Percentiles rank a stretch among this genome's conserved stretches.
phyloP scores from a whole-genome alignment of 2,329 filamentous ascomycete genomes.

The Fusarium sp. region DNA sequence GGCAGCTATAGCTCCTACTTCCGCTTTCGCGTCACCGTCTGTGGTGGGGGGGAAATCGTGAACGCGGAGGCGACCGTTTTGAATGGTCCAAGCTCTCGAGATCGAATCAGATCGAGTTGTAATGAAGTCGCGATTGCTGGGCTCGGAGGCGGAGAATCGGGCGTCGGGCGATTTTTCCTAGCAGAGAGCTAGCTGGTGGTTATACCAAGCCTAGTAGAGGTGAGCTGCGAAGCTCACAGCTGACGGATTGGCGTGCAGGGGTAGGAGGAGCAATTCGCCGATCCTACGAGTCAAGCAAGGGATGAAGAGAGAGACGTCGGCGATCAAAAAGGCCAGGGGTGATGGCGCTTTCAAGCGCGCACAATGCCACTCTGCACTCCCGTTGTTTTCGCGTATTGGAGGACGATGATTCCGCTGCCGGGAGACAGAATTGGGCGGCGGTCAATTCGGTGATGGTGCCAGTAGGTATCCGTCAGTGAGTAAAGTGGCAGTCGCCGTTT shows the following conservation, averaged over 20 bases:
- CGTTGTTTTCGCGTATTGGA: not conserved
- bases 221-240: conserved; percentile 21
- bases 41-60: conserved; percentile 28
- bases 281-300: conserved; percentile 20
- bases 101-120: conserved; percentile 5
- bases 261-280: conserved; percentile 14
- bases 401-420: not conserved
- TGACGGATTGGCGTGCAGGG: conserved; percentile 15
- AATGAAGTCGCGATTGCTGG: conserved; percentile 7
- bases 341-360: conserved; percentile 13
- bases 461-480: not conserved
- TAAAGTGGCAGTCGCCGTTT: conserved; percentile 3
- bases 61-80: conserved; percentile 18
- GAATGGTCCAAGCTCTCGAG: conserved; percentile 16
- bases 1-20: conserved; percentile 12
- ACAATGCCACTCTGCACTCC: conserved; percentile 2
- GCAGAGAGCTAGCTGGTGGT: conserved; percentile 17
- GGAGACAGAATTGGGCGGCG: conserved; percentile 4
- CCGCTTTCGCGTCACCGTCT: conserved; percentile 26
- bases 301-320: not conserved
- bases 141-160: not conserved
- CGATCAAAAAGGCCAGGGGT: not conserved
- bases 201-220: conserved; percentile 14
- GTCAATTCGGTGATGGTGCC: conserved; percentile 27
- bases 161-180: conserved; percentile 8